Evolutionary conservation across 352 stramenopile genomes (phyloP).

Genomic region (Pythium apleroticum): DNA sequence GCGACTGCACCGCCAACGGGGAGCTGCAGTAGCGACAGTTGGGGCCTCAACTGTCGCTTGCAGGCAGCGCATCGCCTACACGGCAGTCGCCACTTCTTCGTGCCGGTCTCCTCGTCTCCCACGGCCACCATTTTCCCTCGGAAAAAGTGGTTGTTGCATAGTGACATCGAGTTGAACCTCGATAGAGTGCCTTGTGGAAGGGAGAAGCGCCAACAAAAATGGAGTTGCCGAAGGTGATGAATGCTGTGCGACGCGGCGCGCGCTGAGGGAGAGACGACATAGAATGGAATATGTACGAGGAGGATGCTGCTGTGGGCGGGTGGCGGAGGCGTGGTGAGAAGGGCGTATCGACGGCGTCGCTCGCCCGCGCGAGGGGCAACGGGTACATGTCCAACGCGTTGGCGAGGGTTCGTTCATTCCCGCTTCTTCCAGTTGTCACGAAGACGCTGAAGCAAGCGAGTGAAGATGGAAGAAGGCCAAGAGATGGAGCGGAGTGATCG

Average conservation of each 20-base stretch:
- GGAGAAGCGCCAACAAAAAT: not conserved
- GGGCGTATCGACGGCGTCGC: not conserved
- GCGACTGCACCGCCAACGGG: too few species aligned
- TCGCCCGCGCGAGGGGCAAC: not conserved
- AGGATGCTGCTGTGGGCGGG: not conserved
- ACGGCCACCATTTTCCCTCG: not conserved
- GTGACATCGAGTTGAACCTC: constrained; percentile 3
- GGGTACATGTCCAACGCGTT: not conserved
- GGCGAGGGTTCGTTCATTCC: not conserved
- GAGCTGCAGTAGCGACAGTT: too few species aligned
- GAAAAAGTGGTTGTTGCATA: not conserved
- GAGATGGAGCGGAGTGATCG: not conserved
- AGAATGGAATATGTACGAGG: not conserved
- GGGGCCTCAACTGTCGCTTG: not conserved
- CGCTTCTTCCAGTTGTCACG: not conserved
- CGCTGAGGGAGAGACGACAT: not conserved
- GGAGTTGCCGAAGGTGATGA: not conserved
- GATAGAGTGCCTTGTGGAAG: not conserved
- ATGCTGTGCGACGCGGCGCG: not conserved
- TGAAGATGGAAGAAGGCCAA: not conserved
- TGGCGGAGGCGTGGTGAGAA: not conserved
- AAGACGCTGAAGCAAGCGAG: not conserved
- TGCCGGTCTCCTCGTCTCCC: not conserved
- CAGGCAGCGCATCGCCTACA: not conserved
- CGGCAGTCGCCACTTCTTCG: not conserved